Conservation (phyloP, 345 rosid species). For the Dipteronia dyeriana region DNA sequence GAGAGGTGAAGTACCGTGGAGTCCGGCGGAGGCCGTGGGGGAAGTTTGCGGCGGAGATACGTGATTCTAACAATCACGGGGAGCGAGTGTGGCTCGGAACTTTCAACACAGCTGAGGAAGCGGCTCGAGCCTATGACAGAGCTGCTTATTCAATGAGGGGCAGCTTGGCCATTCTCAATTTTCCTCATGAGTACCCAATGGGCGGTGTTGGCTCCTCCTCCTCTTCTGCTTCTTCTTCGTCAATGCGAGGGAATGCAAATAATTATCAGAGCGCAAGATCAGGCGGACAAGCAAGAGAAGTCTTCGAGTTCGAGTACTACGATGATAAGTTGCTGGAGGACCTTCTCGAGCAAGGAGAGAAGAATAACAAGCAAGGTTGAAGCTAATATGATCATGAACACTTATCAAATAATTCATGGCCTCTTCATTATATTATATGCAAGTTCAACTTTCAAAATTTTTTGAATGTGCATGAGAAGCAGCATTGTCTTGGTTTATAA, state of each 20-base stretch:
- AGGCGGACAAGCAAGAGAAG: constrained; percentile 38
- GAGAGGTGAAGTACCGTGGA: constrained; percentile 61
- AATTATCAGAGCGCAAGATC: constrained; percentile 6
- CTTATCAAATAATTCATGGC: background rate
- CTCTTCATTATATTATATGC: too few relatives aligned
- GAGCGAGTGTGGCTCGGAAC: constrained; percentile 94
- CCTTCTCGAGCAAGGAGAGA: constrained; percentile 68
- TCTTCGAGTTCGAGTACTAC: constrained; percentile 74
- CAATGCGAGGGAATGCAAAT: constrained; percentile 12
- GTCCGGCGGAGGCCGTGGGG: constrained; percentile 93
- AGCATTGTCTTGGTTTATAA: background rate
- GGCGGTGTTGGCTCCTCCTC: constrained; percentile 28
- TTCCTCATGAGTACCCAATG: constrained; percentile 69
- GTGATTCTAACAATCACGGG: constrained; percentile 72
- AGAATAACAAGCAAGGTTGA: constrained; percentile 33
- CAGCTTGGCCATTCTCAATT: constrained; percentile 70
- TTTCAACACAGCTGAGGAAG: constrained; percentile 84
- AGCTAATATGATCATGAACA: background rate
- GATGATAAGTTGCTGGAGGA: constrained; percentile 81
- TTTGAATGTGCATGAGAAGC: background rate
- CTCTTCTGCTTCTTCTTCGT: constrained; percentile 39
- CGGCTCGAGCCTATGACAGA: constrained; percentile 83
- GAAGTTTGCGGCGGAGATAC: constrained; percentile 88
- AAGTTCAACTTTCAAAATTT: background rate
- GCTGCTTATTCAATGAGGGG: constrained; percentile 92